These are phyloP conservation scores for Acanthamoeba triangularis DNA, from an alignment of 208 protist genomes.

Conservation along the genomic window DNA sequence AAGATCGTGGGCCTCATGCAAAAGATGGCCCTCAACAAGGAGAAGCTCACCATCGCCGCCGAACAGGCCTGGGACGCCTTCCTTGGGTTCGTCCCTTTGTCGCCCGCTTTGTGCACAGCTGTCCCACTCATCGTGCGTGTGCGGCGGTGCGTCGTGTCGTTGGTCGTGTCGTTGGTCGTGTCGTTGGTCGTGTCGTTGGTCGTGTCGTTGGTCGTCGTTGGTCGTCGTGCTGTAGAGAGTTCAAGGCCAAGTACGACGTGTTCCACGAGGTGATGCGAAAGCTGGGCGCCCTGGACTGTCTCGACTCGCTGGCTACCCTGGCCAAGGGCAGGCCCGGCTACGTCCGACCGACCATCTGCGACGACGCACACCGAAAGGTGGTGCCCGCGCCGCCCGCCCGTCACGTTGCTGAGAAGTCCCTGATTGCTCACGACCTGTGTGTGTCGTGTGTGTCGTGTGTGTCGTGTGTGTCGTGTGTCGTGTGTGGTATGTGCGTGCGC, in stretches of 20 bases:
- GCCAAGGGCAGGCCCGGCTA: constrained; percentile 72
- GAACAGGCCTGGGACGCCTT: constrained; percentile 74
- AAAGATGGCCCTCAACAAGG: constrained; percentile 49
- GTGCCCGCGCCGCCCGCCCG: no score
- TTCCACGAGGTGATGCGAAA: constrained; percentile 69
- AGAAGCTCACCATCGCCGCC: constrained; percentile 71
- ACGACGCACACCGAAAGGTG: background rate
- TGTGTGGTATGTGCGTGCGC: no score
- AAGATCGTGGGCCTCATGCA: constrained; percentile 14
- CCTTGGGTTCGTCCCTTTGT: constrained; percentile 52
- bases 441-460: background rate
- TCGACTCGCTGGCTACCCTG: constrained; percentile 80
- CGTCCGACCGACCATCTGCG: constrained; percentile 38
- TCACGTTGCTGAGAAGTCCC: background rate
- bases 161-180: background rate
- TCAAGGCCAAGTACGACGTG: constrained; percentile 76
- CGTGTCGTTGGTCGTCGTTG: no score
- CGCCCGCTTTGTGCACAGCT: background rate
- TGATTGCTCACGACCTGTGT: no score
- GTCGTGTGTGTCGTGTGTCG: background rate
- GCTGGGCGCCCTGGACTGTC: constrained; percentile 81
- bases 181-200: background rate
- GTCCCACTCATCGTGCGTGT: constrained; percentile 19
- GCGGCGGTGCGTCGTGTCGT: no score
- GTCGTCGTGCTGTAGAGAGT: constrained; percentile 75